phyloP scores from a whole-genome alignment of 1,284 basidiomycete species.

The Athelia sp. region DNA sequence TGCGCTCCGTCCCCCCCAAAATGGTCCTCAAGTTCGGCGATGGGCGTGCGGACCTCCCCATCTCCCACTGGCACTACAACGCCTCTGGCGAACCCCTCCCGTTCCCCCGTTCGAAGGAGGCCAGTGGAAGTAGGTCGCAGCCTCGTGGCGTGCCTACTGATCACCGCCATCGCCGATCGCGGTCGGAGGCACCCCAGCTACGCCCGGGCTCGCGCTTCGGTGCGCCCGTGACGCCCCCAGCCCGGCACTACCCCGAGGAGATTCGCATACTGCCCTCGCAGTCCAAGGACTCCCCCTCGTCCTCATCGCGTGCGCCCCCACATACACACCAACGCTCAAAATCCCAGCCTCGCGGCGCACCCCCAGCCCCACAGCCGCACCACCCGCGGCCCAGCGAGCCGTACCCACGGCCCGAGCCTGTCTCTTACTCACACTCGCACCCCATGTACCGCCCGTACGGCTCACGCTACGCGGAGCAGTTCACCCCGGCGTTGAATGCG shows the following conservation, averaged over 20 bases:
- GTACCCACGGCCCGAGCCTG: not conserved
- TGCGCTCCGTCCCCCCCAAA: not conserved
- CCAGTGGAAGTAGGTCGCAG: not conserved
- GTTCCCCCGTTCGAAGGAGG: not conserved
- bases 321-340: not conserved
- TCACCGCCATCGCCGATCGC: not conserved
- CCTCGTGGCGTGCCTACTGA: not conserved
- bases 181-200: not conserved
- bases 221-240: not conserved
- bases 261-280: not conserved
- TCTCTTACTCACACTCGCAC: not conserved
- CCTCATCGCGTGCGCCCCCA: not conserved
- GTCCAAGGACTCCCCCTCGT: not conserved
- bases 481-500: not conserved
- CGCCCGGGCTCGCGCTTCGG: not conserved
- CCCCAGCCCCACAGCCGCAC: not conserved
- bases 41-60: not conserved
- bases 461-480: not conserved
- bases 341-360: not conserved
- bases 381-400: not conserved
- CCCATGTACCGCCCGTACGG: not conserved
- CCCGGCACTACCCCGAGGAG: not conserved
- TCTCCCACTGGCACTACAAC: constrained; percentile 1
- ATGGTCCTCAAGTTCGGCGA: not conserved
- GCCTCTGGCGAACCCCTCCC: not conserved